Percentiles rank a stretch among this genome's conserved stretches.
Conservation (phyloP, 345 rosid species). For the Rhodamnia argentea region DNA sequence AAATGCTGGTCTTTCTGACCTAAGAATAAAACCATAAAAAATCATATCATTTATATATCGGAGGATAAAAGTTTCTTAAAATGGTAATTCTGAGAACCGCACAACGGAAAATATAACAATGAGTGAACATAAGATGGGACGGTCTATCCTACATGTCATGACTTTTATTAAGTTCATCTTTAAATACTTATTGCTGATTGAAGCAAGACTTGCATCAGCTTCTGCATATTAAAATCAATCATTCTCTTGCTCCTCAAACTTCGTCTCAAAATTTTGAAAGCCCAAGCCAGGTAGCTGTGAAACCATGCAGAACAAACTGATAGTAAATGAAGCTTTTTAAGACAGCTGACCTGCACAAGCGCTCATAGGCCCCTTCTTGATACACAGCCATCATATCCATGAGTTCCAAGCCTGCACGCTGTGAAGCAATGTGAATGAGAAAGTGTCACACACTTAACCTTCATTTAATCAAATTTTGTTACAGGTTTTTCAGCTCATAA, state of each 20-base stretch:
- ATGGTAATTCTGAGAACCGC: not conserved
- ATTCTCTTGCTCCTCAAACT: not conserved
- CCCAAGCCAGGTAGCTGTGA: not conserved
- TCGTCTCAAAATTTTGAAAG: not conserved
- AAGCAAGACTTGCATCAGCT: not conserved
- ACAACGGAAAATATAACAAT: not conserved
- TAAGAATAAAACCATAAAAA: not conserved
- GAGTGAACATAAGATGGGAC: not conserved
- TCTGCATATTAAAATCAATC: not conserved
- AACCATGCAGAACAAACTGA: not conserved
- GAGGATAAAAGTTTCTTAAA: not conserved
- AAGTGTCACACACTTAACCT: conserved; percentile 1
- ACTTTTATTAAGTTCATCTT: not conserved
- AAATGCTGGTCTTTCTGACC: not conserved
- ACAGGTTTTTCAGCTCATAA: not conserved
- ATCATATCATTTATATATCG: not conserved
- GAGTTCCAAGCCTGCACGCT: conserved; percentile 98
- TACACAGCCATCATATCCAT: conserved; percentile 99
- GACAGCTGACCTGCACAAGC: conserved; percentile 73
- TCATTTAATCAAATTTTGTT: not conserved
- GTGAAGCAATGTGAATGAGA: conserved; percentile 16
- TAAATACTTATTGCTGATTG: not conserved
- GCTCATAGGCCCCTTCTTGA: conserved; percentile 99
- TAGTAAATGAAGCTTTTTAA: not conserved
- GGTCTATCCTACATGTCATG: not conserved